Evolutionary conservation across 306 rosid genomes (phyloP).

Genomic region (Lathyrus sativus): DNA sequence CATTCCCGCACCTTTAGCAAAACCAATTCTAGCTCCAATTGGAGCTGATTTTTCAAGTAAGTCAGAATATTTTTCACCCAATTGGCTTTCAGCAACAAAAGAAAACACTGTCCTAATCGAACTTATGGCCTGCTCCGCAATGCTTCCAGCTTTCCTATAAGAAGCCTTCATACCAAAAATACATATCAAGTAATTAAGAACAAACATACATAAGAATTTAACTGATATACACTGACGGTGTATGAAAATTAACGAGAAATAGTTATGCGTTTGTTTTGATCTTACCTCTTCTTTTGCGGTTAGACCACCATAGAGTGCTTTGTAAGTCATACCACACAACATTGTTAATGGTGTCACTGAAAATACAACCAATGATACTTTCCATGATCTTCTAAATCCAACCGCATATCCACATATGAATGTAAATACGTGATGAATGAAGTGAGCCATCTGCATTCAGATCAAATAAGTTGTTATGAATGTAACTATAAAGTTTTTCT

Average conservation of each 20-base stretch:
- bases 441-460: constrained; percentile 87
- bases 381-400: constrained; percentile 83
- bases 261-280: constrained; percentile 2
- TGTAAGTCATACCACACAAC: constrained; percentile 80
- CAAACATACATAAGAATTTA: constrained; percentile 3
- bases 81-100: constrained; percentile 74
- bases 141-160: constrained; percentile 74
- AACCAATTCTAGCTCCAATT: constrained; percentile 71
- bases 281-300: constrained; percentile 81
- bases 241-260: background rate
- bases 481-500: background rate
- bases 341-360: constrained; percentile 83
- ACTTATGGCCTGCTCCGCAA: constrained; percentile 77
- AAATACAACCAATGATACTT: constrained; percentile 70
- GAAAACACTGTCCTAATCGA: constrained; percentile 89
- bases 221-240: background rate
- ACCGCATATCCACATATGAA: constrained; percentile 82
- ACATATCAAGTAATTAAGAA: background rate
- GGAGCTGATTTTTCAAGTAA: constrained; percentile 63
- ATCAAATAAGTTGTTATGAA: background rate
- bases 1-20: constrained; percentile 85
- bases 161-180: constrained; percentile 51
- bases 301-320: constrained; percentile 82
- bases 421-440: constrained; percentile 71
- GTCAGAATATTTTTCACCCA: constrained; percentile 58